Evolutionary conservation across 306 rosid genomes (phyloP).

Genomic region (Prunus mume): DNA sequence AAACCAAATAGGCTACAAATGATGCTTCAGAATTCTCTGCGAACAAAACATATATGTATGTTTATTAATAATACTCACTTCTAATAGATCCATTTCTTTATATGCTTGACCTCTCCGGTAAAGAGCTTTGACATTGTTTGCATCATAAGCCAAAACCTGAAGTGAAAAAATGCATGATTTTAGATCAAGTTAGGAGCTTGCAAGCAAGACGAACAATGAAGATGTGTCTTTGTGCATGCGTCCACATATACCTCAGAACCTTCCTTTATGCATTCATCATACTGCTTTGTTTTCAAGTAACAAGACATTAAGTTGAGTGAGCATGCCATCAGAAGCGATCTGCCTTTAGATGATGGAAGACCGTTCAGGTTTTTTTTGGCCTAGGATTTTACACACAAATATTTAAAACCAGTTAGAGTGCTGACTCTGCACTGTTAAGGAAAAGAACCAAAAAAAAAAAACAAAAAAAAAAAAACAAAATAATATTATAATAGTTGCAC

Average conservation of each 20-base stretch:
- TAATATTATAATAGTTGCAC: slow-evolving; percentile 24
- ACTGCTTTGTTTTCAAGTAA: slow-evolving; percentile 81
- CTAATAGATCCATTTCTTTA: slow-evolving; percentile 66
- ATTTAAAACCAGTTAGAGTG: not conserved
- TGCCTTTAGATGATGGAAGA: slow-evolving; percentile 68
- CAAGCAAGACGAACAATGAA: not conserved
- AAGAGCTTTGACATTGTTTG: slow-evolving; percentile 83
- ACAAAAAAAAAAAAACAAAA: not conserved
- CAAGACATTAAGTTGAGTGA: slow-evolving; percentile 97
- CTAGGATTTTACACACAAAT: slow-evolving; percentile 38
- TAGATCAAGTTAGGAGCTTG: slow-evolving; percentile 2
- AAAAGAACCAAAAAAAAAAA: not conserved
- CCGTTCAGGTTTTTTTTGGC: slow-evolving; percentile 80
- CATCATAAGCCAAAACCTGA: slow-evolving; percentile 81
- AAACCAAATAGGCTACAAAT: slow-evolving; percentile 17
- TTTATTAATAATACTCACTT: slow-evolving; percentile 46
- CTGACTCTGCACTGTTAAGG: slow-evolving; percentile 2
- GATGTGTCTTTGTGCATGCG: not conserved
- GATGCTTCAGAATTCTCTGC: not conserved
- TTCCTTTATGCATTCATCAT: slow-evolving; percentile 74
- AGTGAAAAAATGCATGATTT: slow-evolving; percentile 9
- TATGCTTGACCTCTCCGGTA: slow-evolving; percentile 98
- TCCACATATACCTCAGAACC: slow-evolving; percentile 83
- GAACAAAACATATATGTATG: not conserved
- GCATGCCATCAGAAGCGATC: slow-evolving; percentile 71